These are phyloP conservation scores for Penicilliopsis zonata DNA, from an alignment of 495 filamentous ascomycete species.

Conservation along the genomic window DNA sequence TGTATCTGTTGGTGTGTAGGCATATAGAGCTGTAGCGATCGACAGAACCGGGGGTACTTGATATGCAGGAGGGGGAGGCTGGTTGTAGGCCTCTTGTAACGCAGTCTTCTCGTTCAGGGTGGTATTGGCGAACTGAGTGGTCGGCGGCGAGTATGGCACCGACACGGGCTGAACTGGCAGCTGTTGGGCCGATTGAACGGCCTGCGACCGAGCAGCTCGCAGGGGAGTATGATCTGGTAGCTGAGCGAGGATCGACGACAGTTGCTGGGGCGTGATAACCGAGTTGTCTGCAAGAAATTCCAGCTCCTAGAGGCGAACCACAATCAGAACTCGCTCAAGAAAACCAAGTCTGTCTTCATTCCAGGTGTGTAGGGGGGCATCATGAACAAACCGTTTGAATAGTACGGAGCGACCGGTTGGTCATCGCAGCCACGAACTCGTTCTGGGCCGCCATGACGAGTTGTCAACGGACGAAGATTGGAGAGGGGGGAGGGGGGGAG, in stretches of 20 bases:
- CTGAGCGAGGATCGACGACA: slow-evolving; percentile 56
- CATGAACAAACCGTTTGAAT: slow-evolving; percentile 76
- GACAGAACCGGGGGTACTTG: slow-evolving; percentile 47
- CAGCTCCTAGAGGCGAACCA: slow-evolving; percentile 58
- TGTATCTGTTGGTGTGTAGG: slow-evolving; percentile 63
- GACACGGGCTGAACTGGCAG: slow-evolving; percentile 24
- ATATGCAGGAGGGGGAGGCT: slow-evolving; percentile 44
- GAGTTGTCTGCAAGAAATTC: slow-evolving; percentile 74
- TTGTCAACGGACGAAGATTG: not conserved
- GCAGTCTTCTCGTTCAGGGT: slow-evolving; percentile 42
- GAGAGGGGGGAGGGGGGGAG: not conserved
- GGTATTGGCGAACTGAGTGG: slow-evolving; percentile 33
- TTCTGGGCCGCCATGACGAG: slow-evolving; percentile 24
- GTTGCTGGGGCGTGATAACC: slow-evolving; percentile 57
- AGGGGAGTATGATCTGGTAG: slow-evolving; percentile 54
- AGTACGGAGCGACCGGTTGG: slow-evolving; percentile 72
- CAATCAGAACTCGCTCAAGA: slow-evolving; percentile 4
- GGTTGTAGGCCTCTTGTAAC: slow-evolving; percentile 33
- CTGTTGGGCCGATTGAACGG: slow-evolving; percentile 19
- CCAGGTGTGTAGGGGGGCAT: too few relatives aligned
- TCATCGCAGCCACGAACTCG: slow-evolving; percentile 36
- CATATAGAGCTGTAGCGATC: slow-evolving; percentile 71
- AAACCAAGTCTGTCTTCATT: too few relatives aligned
- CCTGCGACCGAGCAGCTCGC: slow-evolving; percentile 23
- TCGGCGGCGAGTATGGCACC: slow-evolving; percentile 27